phyloP scores from a whole-genome alignment of 2,329 filamentous ascomycete species.

The Monosporascus sp. region DNA sequence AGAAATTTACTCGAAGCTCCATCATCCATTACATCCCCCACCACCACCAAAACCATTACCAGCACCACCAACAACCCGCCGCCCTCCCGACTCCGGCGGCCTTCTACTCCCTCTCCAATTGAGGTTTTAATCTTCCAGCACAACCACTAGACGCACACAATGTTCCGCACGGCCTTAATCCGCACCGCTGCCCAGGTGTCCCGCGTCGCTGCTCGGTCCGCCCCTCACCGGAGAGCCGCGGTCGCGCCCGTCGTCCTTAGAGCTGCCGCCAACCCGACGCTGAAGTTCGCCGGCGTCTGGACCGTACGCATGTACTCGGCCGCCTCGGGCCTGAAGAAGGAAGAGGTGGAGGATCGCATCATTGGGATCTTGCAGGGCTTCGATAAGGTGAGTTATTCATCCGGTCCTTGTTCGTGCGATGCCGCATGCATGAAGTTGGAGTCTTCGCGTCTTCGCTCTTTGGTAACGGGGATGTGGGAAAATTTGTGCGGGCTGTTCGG shows the following conservation, averaged over 20 bases:
- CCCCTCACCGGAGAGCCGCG: constrained; percentile 57
- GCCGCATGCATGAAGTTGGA: not conserved
- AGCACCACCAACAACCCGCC: not conserved
- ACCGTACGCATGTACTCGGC: constrained; percentile 83
- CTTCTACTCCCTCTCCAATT: constrained; percentile 3
- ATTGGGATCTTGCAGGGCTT: constrained; percentile 90
- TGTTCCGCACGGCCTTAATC: constrained; percentile 87
- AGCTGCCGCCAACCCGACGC: constrained; percentile 53
- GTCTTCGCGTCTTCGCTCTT: constrained; percentile 24
- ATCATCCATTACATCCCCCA: constrained; percentile 17
- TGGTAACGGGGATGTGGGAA: not conserved
- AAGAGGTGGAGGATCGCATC: constrained; percentile 88
- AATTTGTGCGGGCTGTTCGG: not conserved
- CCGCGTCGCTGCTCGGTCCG: constrained; percentile 53
- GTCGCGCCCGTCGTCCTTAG: constrained; percentile 46
- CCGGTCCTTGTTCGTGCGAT: not conserved
- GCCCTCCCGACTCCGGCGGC: not conserved
- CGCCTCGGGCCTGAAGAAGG: constrained; percentile 68
- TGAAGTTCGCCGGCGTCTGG: constrained; percentile 58
- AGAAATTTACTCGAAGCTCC: constrained; percentile 26
- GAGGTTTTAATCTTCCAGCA: not conserved
- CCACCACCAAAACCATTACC: constrained; percentile 4
- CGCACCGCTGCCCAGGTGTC: constrained; percentile 63
- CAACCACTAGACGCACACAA: constrained; percentile 30
- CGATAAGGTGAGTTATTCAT: constrained; percentile 67